Percentiles rank a stretch among this genome's conserved stretches.
Conservation (phyloP, 768 basidiomycete genomes). For the Phlebiopsis gigantea region DNA sequence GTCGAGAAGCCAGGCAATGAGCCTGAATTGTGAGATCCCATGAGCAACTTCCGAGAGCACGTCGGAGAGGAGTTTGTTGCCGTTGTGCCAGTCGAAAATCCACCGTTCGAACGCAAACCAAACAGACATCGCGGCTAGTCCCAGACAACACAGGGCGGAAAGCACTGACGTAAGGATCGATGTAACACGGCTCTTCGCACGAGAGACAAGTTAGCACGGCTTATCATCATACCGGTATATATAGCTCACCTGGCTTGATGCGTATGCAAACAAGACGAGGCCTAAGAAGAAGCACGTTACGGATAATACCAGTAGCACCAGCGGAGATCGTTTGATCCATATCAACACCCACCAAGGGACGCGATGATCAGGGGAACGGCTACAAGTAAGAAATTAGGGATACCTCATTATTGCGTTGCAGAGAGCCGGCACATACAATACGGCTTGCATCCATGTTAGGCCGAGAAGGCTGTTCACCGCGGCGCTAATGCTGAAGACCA, state of each 20-base stretch:
- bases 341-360: constrained; percentile 75
- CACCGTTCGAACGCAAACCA: constrained; percentile 9
- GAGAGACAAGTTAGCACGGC: not conserved
- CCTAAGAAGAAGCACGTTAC: constrained; percentile 74
- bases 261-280: constrained; percentile 67
- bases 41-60: not conserved
- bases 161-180: not conserved
- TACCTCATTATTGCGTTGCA: not conserved
- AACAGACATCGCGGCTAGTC: constrained; percentile 1
- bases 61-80: constrained; percentile 5
- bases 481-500: constrained; percentile 67
- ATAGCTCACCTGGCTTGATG: constrained; percentile 23
- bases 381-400: constrained; percentile 25
- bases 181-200: not conserved
- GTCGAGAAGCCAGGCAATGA: not conserved
- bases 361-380: constrained; percentile 63
- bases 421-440: constrained; percentile 50
- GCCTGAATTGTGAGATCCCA: not conserved
- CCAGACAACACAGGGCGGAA: constrained; percentile 1
- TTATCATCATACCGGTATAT: not conserved
- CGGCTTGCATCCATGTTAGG: constrained; percentile 68
- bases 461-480: constrained; percentile 68
- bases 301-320: constrained; percentile 75
- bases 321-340: constrained; percentile 78
- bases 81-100: constrained; percentile 1